Evolutionary conservation across 2,329 filamentous ascomycete species (phyloP).

Genomic region (Hymenoscyphus fructigenus): DNA sequence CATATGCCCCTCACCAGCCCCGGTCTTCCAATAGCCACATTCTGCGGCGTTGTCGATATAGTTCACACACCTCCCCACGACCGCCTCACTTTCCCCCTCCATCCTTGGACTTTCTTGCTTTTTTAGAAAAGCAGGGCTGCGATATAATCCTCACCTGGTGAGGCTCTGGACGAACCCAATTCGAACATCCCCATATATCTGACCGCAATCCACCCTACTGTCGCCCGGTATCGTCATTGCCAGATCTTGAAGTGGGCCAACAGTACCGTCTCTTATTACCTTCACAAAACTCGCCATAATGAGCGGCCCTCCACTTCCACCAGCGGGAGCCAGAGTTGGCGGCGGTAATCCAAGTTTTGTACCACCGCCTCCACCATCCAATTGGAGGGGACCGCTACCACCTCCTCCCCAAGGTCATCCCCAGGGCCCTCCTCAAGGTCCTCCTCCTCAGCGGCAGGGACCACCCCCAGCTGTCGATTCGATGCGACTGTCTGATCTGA

Average conservation of each 20-base stretch:
- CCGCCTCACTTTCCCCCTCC: constrained; percentile 10
- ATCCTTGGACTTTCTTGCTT: background rate
- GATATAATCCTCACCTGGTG: background rate
- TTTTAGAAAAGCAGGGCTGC: constrained; percentile 1
- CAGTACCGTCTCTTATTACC: background rate
- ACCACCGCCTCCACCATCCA: constrained; percentile 6
- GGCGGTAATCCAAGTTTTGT: background rate
- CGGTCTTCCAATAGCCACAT: background rate
- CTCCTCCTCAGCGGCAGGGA: background rate
- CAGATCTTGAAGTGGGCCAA: background rate
- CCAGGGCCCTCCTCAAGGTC: background rate
- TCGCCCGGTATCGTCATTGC: constrained; percentile 13
- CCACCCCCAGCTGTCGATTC: constrained; percentile 21
- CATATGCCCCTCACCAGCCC: background rate
- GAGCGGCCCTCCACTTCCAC: constrained; percentile 17
- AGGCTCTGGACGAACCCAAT: constrained; percentile 7
- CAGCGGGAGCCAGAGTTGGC: constrained; percentile 10
- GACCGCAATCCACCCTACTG: background rate
- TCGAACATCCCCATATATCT: background rate
- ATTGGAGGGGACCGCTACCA: background rate
- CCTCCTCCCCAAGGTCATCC: constrained; percentile 7
- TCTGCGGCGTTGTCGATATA: background rate
- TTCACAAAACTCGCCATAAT: constrained; percentile 1
- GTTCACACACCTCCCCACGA: background rate
- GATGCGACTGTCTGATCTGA: constrained; percentile 27